These are phyloP conservation scores for Fusarium sp. DNA, from an alignment of 2,329 filamentous ascomycete genomes.

Conservation along the genomic window DNA sequence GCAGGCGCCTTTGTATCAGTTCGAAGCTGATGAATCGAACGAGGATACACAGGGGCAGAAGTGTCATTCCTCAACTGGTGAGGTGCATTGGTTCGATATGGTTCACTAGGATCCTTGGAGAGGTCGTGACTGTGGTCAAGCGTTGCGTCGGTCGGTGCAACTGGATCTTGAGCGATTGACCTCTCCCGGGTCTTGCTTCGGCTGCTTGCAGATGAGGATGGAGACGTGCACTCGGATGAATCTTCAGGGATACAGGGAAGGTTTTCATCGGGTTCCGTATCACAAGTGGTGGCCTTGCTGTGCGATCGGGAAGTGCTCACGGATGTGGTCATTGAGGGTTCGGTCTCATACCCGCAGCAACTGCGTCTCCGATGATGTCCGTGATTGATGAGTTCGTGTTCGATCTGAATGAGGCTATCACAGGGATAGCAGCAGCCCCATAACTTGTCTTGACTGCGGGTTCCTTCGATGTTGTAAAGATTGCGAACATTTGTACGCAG, in stretches of 20 bases:
- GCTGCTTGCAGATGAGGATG: background rate
- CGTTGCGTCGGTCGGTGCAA: conserved; percentile 13
- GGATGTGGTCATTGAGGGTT: conserved; percentile 35
- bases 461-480: conserved; percentile 46
- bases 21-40: conserved; percentile 21
- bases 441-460: conserved; percentile 29
- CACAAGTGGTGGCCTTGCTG: background rate
- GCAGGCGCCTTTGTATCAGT: conserved; percentile 18
- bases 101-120: conserved; percentile 9
- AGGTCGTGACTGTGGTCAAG: conserved; percentile 16
- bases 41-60: conserved; percentile 7
- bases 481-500: conserved; percentile 44
- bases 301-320: background rate
- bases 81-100: background rate
- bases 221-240: conserved; percentile 8
- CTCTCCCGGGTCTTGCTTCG: conserved; percentile 17
- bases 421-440: conserved; percentile 43
- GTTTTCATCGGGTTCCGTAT: background rate
- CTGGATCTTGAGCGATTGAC: conserved; percentile 17
- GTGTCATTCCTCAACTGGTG: conserved; percentile 16
- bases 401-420: conserved; percentile 39
- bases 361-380: conserved; percentile 30
- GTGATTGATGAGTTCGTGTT: conserved; percentile 46
- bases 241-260: conserved; percentile 33
- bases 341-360: conserved; percentile 27